Evolutionary conservation across 2,329 filamentous ascomycete species (phyloP), one percentile per base, ranked within the genome.

Genomic region (Diplodia seriata): DNA sequence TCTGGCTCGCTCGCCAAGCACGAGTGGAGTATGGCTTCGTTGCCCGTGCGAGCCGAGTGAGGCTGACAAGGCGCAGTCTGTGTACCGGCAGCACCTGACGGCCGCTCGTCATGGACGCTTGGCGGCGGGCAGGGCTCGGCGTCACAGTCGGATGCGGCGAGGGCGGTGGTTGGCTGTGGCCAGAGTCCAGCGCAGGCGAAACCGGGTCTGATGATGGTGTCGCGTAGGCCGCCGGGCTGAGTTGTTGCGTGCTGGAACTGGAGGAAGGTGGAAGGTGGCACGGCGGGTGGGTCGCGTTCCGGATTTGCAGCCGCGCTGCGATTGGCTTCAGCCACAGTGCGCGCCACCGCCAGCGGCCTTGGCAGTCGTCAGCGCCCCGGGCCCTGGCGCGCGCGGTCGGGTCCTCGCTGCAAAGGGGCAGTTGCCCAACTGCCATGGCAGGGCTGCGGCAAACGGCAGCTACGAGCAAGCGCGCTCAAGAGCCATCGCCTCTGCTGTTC

Each of bases 361-460:
- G 59, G 59, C 59, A 33, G 33, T 18, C 59, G 59, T 51, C 40
- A 36, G 15, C 12, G 47, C 18, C 26, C 14, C 26, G 43, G 14
- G 40, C 43, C 36, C 36, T 38, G 43, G 31, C 8, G 43, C 43
- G n/a, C 59, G 47, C 36, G 59, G 43, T 26, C 26, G 26, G 26
- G 26, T 29, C 47, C 9, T 38, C 11, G 7, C 26, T 12, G 59
- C 59, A 36, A 63, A 63, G 59, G 59, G 59, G 57, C 6, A n/a
- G 43, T 63, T 53, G 59, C 43, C 43, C 43, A 47, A 47, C 43
- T 47, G 43, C 59, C 59, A 63, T 20, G 23, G 18, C 59, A 62
- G 26, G 56, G 14, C 14, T n/a, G 23, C 56, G 56, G 50, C 59
- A 63, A 63, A 63, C 59, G 59, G 59, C 59, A 51, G 59, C 31